phyloP scores from a whole-genome alignment of 352 stramenopile species.

The Saprolegnia diclina region DNA sequence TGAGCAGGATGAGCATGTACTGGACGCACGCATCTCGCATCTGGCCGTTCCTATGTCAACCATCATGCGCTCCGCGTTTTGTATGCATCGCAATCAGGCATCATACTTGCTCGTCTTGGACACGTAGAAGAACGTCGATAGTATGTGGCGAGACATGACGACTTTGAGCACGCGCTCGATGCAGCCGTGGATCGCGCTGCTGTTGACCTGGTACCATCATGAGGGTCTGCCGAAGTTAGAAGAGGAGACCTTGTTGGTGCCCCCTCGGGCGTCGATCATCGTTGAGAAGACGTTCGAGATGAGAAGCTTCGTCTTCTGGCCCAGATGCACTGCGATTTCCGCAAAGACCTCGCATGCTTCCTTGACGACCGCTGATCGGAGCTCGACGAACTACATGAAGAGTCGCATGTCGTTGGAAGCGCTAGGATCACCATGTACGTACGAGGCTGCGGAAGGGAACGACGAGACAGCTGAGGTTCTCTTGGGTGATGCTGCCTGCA shows the following conservation, averaged over 20 bases:
- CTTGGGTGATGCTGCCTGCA: not conserved
- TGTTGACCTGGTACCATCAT: not conserved
- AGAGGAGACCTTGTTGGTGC: not conserved
- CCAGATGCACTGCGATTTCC: not conserved
- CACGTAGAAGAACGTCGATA: constrained; percentile 14
- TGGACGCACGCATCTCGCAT: constrained; percentile 9
- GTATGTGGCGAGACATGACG: constrained; percentile 2
- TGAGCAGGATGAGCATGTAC: constrained; percentile 6
- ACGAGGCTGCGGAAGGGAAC: constrained; percentile 3
- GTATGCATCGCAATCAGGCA: not conserved
- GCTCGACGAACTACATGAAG: constrained; percentile 1
- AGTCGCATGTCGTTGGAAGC: not conserved
- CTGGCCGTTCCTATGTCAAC: constrained; percentile 7
- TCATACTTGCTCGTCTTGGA: constrained; percentile 9
- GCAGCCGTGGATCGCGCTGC: not conserved
- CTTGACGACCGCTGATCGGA: constrained; percentile 3
- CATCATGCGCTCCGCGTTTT: not conserved
- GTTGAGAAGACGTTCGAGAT: constrained; percentile 14
- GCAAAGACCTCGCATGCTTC: constrained; percentile 14
- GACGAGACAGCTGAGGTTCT: constrained; percentile 13
- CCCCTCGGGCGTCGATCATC: not conserved
- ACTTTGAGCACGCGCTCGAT: constrained; percentile 16
- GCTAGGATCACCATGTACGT: not conserved
- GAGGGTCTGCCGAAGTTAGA: not conserved
- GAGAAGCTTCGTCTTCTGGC: constrained; percentile 8